Percentiles rank a stretch among this genome's conserved stretches.
Evolutionary conservation across 805 yeast species (phyloP).

Genomic region (Metschnikowia koreensis): DNA sequence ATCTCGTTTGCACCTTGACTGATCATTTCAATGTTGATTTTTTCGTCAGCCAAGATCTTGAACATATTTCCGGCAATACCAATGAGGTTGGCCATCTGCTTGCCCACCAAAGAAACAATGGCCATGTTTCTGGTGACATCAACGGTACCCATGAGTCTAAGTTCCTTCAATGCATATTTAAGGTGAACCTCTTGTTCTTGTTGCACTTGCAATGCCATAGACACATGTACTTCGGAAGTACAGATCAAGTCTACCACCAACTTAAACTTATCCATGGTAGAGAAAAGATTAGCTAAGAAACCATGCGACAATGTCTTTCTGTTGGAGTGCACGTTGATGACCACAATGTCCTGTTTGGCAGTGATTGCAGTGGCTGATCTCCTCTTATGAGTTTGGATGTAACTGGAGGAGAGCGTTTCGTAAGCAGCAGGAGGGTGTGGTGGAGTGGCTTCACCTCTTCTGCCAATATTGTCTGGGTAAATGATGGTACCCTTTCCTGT

Average conservation of each 20-base stretch:
- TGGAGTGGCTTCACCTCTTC: slow-evolving; percentile 86
- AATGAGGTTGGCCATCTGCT: slow-evolving; percentile 92
- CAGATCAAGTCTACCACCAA: slow-evolving; percentile 94
- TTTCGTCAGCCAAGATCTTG: slow-evolving; percentile 86
- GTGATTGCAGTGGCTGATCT: slow-evolving; percentile 94
- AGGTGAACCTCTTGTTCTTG: slow-evolving; percentile 61
- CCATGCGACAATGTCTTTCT: slow-evolving; percentile 92
- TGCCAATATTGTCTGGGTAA: slow-evolving; percentile 85
- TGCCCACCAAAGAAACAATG: slow-evolving; percentile 92
- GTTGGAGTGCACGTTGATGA: slow-evolving; percentile 89
- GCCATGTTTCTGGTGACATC: slow-evolving; percentile 87
- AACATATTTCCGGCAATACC: slow-evolving; percentile 98
- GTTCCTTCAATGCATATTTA: slow-evolving; percentile 72
- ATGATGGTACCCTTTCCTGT: slow-evolving; percentile 90
- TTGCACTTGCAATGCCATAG: slow-evolving; percentile 90
- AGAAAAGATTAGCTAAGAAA: slow-evolving; percentile 85
- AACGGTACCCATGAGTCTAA: slow-evolving; percentile 79
- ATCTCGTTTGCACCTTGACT: slow-evolving; percentile 98
- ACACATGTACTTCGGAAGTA: slow-evolving; percentile 96
- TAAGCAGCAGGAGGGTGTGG: slow-evolving; percentile 90
- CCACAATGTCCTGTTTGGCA: slow-evolving; percentile 88
- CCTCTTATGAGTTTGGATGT: slow-evolving; percentile 42
- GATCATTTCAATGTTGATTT: slow-evolving; percentile 95
- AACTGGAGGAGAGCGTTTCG: slow-evolving; percentile 41
- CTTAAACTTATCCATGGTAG: slow-evolving; percentile 77